Percentiles rank a stretch among this genome's conserved stretches.
Evolutionary conservation across 345 rosid genomes (phyloP).

Genomic region (Tarenaya hassleriana): DNA sequence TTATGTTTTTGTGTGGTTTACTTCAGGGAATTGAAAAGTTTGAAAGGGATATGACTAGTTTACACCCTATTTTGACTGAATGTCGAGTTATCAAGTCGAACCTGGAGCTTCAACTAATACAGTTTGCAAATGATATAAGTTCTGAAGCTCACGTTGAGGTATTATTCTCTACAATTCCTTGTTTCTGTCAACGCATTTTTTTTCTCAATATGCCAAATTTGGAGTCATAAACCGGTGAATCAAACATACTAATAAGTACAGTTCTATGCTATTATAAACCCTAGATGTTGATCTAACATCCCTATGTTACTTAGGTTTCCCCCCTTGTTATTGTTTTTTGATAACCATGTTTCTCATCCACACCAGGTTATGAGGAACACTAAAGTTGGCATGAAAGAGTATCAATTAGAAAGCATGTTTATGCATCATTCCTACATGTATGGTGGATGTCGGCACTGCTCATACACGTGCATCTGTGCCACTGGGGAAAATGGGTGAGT

Average conservation of each 20-base stretch:
- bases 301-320: not conserved
- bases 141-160: constrained; percentile 98
- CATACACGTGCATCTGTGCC: constrained; percentile 93
- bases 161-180: not conserved
- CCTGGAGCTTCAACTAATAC: constrained; percentile 74
- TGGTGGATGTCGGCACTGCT: constrained; percentile 94
- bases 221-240: not conserved
- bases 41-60: constrained; percentile 53
- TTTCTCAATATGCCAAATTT: not conserved
- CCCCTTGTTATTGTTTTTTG: not conserved
- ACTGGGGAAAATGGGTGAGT: constrained; percentile 85
- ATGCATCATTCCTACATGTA: constrained; percentile 89
- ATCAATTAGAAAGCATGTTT: constrained; percentile 93
- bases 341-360: not conserved
- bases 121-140: constrained; percentile 93
- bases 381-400: constrained; percentile 65
- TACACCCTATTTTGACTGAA: constrained; percentile 90
- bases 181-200: not conserved
- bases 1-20: constrained; percentile 5
- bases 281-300: not conserved
- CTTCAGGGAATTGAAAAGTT: constrained; percentile 70
- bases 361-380: constrained; percentile 73
- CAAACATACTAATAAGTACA: not conserved
- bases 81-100: constrained; percentile 83
- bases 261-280: constrained; percentile 4